Conservation (phyloP, 2,329 filamentous ascomycete species). For the Colletotrichum trifolii region DNA sequence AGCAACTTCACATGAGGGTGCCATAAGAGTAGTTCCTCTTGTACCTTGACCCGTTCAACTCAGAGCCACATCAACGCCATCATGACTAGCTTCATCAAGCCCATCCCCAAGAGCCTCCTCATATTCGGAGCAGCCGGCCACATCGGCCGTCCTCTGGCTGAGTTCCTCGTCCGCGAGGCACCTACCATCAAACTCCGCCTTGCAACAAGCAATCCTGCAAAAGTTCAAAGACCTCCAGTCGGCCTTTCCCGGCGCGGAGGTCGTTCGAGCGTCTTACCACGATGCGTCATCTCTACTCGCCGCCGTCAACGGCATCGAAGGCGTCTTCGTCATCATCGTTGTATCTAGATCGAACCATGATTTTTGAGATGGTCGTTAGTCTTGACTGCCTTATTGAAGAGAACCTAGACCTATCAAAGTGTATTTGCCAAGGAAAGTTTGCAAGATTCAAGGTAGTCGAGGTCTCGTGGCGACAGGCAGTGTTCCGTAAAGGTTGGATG, state of each 20-base stretch:
- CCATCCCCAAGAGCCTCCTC: conserved; percentile 7
- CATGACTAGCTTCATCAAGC: conserved; percentile 1
- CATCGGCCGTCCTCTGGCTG: conserved; percentile 7
- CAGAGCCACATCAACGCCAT: background rate
- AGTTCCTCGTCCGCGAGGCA: background rate
- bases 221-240: background rate
- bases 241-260: conserved; percentile 1
- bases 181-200: background rate
- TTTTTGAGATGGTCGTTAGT: too few species aligned
- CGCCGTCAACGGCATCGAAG: background rate
- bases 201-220: conserved; percentile 6
- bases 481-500: too few species aligned
- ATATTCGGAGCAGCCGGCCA: conserved; percentile 14
- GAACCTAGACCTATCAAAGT: too few species aligned
- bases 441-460: too few species aligned
- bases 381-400: too few species aligned
- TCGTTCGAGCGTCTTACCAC: background rate
- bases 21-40: too few species aligned
- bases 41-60: too few species aligned
- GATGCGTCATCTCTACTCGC: background rate
- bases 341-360: too few species aligned
- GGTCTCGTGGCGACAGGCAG: too few species aligned
- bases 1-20: too few species aligned
- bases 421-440: too few species aligned
- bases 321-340: conserved; percentile 4